Conservation (phyloP, 2,329 filamentous ascomycete species). For the Calycina herbarum region DNA sequence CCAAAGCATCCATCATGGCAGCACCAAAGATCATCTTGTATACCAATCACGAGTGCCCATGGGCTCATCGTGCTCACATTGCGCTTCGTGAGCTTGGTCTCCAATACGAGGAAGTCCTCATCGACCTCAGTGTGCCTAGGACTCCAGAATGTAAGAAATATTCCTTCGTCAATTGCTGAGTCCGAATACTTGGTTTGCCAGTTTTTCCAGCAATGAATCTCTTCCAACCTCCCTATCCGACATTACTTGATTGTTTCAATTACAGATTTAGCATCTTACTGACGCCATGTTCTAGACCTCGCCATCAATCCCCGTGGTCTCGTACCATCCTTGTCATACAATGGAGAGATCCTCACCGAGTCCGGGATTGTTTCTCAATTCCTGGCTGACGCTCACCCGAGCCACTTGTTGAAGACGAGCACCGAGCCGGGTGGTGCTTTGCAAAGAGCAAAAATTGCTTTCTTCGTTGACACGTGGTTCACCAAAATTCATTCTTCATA, state of each 20-base stretch:
- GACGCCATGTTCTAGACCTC: conserved; percentile 61
- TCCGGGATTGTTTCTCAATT: conserved; percentile 74
- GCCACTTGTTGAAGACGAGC: conserved; percentile 61
- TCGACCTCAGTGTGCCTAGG: conserved; percentile 69
- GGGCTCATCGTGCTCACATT: conserved; percentile 76
- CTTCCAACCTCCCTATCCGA: not conserved
- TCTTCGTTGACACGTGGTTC: conserved; percentile 72
- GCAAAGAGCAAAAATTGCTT: conserved; percentile 63
- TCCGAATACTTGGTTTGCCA: not conserved
- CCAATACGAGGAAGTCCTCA: conserved; percentile 68
- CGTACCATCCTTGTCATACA: conserved; percentile 69
- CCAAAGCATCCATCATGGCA: not conserved
- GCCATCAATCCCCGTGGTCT: conserved; percentile 77
- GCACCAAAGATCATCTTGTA: conserved; percentile 58
- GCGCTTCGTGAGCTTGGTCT: conserved; percentile 65
- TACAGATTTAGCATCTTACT: not conserved
- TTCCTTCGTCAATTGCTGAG: not conserved
- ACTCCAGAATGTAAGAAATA: conserved; percentile 43
- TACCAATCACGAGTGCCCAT: conserved; percentile 70
- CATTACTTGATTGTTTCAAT: not conserved
- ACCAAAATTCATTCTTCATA: conserved; percentile 57
- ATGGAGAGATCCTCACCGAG: conserved; percentile 69
- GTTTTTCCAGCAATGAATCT: not conserved
- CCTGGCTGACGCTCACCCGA: conserved; percentile 67
- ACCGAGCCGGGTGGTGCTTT: conserved; percentile 56